Evolutionary conservation across 2,329 filamentous ascomycete genomes (phyloP), one percentile per base, ranked within the genome.

Genomic region (Fusarium globosum): DNA sequence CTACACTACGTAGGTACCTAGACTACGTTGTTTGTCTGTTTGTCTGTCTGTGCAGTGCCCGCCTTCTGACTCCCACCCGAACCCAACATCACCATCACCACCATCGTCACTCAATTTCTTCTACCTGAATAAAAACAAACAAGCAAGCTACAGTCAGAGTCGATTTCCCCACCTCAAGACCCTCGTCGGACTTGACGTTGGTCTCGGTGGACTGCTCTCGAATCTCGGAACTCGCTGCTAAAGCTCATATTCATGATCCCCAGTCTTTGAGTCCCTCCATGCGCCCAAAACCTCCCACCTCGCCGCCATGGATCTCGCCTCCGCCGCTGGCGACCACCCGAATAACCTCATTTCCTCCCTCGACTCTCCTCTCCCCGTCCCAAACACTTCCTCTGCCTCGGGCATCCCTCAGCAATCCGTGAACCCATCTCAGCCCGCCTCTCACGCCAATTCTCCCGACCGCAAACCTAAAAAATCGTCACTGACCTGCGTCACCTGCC

Each of bases 401-500:
- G 58, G n/a, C 53, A 28, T 69, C 7, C 55, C 72, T 45, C 74
- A 72, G 12, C 68, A 69, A 23, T 45, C 69, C 23, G 56, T 59
- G 46, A 67, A 68, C 55, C 63, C 59, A 48, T 79, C 75, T n/a
- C 73, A 77, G 36, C 60, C 74, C 9, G 49, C 62, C 28, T 77
- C 76, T 41, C 74, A 79, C 61, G 67, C 73, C 64, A 77, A 78
- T 61, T 80, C 79, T n/a, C 76, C 78, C 56, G 78, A 80, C 61
- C 80, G 80, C 61, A 81, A 80, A 48, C 81, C 81, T 30, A 85
- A 84, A 71, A 83, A 84, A 64, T 83, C 83, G 45, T 84, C 83
- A 23, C 79, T 84, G 39, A 89, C 87, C n/a, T 89, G 87, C 77
- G 83, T 85, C 71, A 88, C 87, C 16, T 89, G 87, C 71, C 86